Evolutionary conservation across 352 stramenopile genomes (phyloP).

Genomic region (Blastocystis sp.): DNA sequence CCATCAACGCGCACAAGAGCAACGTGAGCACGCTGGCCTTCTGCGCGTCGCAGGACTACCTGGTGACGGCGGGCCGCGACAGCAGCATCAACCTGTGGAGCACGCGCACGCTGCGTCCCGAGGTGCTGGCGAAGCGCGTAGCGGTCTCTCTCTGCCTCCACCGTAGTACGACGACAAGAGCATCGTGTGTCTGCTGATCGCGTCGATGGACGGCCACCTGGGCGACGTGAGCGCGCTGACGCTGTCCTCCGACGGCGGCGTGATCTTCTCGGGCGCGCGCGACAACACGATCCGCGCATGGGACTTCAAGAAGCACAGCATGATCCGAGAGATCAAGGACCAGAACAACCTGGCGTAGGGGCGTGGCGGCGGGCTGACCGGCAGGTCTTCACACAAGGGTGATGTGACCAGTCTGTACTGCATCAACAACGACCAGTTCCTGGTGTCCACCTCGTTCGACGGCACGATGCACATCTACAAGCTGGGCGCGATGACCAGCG

Average conservation of each 20-base stretch:
- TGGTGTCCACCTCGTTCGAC: slow-evolving; percentile 26
- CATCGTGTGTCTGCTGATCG: slow-evolving; percentile 46
- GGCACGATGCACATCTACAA: slow-evolving; percentile 59
- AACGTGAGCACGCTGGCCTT: slow-evolving; percentile 52
- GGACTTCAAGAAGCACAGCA: slow-evolving; percentile 37
- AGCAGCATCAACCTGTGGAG: slow-evolving; percentile 50
- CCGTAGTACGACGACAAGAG: slow-evolving; percentile 32
- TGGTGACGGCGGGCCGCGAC: slow-evolving; percentile 15
- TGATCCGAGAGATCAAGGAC: slow-evolving; percentile 65
- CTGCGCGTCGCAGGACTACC: slow-evolving; percentile 1
- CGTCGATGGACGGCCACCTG: slow-evolving; percentile 61
- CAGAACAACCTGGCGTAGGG: slow-evolving; percentile 47
- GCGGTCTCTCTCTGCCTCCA: not conserved
- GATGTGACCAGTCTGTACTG: slow-evolving; percentile 42
- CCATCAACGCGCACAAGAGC: slow-evolving; percentile 49
- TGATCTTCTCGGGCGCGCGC: too few relatives aligned
- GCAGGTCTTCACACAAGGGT: slow-evolving; percentile 44
- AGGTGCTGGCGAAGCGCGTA: slow-evolving; percentile 52
- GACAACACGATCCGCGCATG: slow-evolving; percentile 67
- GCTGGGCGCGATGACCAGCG: not conserved
- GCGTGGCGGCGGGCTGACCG: not conserved
- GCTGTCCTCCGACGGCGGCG: not conserved
- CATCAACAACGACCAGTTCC: not conserved
- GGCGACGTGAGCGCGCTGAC: slow-evolving; percentile 51
- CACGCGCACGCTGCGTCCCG: slow-evolving; percentile 22